phyloP scores from a whole-genome alignment of 2,329 filamentous ascomycete species.

The Exophiala sideris region DNA sequence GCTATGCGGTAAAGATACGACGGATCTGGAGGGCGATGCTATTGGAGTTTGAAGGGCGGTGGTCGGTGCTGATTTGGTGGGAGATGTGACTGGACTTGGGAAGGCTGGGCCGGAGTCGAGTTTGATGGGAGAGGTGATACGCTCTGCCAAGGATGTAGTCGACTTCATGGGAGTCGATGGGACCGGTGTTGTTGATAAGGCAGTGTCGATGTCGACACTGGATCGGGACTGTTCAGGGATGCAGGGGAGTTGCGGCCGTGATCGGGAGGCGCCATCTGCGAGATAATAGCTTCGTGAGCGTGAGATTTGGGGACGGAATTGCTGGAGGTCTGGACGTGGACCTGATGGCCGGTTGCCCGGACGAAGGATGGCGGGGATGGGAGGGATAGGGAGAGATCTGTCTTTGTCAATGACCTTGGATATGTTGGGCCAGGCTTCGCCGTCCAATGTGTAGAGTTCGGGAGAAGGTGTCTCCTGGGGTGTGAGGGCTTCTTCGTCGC shows the following conservation, averaged over 20 bases:
- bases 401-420: conserved; percentile 23
- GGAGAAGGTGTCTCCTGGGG: conserved; percentile 19
- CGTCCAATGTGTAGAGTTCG: conserved; percentile 33
- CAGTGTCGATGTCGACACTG: too few species aligned
- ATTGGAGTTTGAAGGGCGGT: too few species aligned
- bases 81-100: too few species aligned
- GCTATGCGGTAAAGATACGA: too few species aligned
- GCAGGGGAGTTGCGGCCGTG: background rate
- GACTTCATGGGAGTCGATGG: too few species aligned
- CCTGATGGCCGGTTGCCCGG: conserved; percentile 4
- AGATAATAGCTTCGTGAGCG: background rate
- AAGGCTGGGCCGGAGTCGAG: too few species aligned
- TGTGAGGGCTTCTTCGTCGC: conserved; percentile 32
- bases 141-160: too few species aligned
- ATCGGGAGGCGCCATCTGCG: background rate
- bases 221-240: background rate
- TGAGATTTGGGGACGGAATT: background rate
- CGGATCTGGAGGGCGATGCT: too few species aligned
- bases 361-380: background rate
- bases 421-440: conserved; percentile 32
- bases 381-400: conserved; percentile 9
- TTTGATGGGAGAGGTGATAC: too few species aligned
- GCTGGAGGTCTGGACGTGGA: conserved; percentile 3
- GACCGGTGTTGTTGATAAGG: too few species aligned
- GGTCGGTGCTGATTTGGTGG: too few species aligned